Base-by-base conservation (phyloP, 75 land plant genomes). In the Ceratopteris richardii region DNA sequence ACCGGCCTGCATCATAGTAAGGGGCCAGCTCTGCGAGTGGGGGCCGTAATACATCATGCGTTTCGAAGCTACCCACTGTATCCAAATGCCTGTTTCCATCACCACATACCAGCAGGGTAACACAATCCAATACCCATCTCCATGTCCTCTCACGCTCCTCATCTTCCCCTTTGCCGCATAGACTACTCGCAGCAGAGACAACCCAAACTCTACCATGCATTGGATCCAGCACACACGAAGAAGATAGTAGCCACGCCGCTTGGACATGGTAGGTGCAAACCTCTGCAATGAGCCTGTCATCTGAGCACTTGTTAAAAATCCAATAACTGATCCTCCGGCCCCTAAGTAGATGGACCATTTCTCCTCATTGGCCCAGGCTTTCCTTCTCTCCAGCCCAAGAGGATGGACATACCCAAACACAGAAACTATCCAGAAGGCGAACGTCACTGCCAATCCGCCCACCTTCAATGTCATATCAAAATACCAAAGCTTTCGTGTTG, bases 391-490 rank as follows among this genome's bases (percentile, higher is more conserved):
- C 22, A 46, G 50, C 2, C 50, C 50, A 18, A 46, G 22, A n/a
- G 50, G 50, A 46, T 46, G 50, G 22, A 17, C 50, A 21, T n/a
- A n/a, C 22, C 50, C 50, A n/a, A 46, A n/a, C 22, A 46, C 50
- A 21, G 12, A 18, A 18, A 17, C 14, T n/a, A 46, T 46, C 50
- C 50, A 46, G 50, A 46, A 46, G 14, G 22, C 50, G 4, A n/a
- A 46, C 3, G 17, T 17, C 14, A 17, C 14, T 2, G 50, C 14
- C 12, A 46, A 5, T 5, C 50, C 50, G 14, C 13, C 14, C 13
- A 46, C 4, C 14, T 46, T 46, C 4, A 21, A 2, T 18, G 22
- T 3, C 3, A 14, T 3, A 21, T 46, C 50, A 5, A n/a, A 46
- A 21, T 46, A 46, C 50, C 50, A 46, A 4, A 46, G 50, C 50